A percentile compares a stretch with the other conserved stretches of the same genome.
Conservation (phyloP, 73 alveolate genomes). For the Symbiodinium pilosum region DNA sequence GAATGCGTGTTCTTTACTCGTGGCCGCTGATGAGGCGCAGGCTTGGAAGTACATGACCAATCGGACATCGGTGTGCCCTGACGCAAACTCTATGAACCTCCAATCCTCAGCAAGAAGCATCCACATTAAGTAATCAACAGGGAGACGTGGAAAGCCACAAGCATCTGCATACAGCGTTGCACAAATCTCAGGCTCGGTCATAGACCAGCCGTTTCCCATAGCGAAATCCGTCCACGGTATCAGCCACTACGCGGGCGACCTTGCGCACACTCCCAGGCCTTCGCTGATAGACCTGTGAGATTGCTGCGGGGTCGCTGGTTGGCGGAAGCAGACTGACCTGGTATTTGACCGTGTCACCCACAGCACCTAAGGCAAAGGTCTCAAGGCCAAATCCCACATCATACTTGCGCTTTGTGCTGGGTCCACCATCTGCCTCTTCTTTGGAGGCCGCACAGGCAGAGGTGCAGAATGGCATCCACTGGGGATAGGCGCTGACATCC, state of each 20-base stretch:
- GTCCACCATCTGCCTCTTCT: background rate
- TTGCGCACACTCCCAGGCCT: background rate
- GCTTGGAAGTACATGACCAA: constrained; percentile 14
- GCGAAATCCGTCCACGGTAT: constrained; percentile 17
- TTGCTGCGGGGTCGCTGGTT: background rate
- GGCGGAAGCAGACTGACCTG: constrained; percentile 19
- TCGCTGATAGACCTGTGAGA: background rate
- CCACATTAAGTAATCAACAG: too few species aligned
- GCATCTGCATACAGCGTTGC: background rate
- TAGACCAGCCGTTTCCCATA: constrained; percentile 3
- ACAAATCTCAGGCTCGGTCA: background rate
- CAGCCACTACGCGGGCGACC: constrained; percentile 25
- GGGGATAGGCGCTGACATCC: constrained; percentile 2
- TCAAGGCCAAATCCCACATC: constrained; percentile 11
- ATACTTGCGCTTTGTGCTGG: background rate
- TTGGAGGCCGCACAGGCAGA: background rate
- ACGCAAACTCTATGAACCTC: constrained; percentile 7
- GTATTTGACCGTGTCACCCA: constrained; percentile 6
- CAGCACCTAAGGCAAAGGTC: background rate
- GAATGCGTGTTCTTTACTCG: too few species aligned
- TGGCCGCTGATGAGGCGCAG: background rate
- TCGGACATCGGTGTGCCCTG: constrained; percentile 6
- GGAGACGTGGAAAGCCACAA: too few species aligned
- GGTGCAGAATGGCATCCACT: constrained; percentile 46
- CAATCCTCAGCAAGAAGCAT: constrained; percentile 19